Evolutionary conservation across 805 yeast species (phyloP), one percentile per base, ranked within the genome.

Genomic region (Jamesozyma lodderae): DNA sequence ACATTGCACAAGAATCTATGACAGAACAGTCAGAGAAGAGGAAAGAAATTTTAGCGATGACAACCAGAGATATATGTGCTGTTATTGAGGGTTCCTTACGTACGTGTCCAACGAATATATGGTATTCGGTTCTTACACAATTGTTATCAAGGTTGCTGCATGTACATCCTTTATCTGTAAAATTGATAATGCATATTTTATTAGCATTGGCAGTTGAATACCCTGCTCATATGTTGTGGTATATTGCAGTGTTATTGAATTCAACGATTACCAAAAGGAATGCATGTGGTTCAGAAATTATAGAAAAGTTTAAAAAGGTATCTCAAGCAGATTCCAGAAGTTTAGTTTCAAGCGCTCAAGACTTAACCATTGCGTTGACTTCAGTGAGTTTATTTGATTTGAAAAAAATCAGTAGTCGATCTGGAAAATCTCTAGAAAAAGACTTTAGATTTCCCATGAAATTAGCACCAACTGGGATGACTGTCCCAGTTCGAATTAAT

Each of bases 81-180:
- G 72, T 68, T 36, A 63, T 81, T 17, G 60, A 63, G 4, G 65
- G 64, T 18, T 67, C 73, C 4, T 52, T 69, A 7, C 62, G 59
- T 37, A 48, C 56, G 41, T 55, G 79, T 53, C 74, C 87, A 47
- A 56, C 67, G 26, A 72, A 68, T 54, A 70, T 59, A 24, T 86
- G 96, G 83, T 90, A 82, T 55, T 70, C 87, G 0, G 94, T 86
- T 0, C 64, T 90, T 16, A 83, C 96, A 0, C 97, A 92, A 55
- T 56, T 92, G 25, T 63, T 90, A 4, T 86, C 96, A 0, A 69
- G 97, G 49, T 68, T 88, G 41, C 66, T 75, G 1, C 92, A 84
- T 49, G 63, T 70, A 1, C 78, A 81, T 45, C 59, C 61, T 2
- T 64, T 67, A 0, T 77, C 92, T 0, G 72, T 69, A 21, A 69